Percentiles rank a stretch among this genome's conserved stretches.
These are phyloP conservation scores for Phytophthora pini DNA, from an alignment of 352 stramenopile genomes.

Conservation along the genomic window DNA sequence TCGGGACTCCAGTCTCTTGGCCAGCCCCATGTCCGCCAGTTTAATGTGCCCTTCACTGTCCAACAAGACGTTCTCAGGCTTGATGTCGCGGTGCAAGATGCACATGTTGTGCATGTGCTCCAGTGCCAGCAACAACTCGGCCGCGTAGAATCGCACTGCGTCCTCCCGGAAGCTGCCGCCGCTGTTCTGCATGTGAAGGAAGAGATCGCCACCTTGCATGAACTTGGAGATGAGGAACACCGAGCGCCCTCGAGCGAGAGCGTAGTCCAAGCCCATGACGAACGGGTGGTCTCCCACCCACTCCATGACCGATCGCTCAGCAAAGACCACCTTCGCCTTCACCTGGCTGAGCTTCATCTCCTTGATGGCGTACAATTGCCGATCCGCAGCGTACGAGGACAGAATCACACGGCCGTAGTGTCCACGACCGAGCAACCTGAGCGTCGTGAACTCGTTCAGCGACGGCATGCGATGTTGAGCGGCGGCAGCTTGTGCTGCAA, in stretches of 20 bases:
- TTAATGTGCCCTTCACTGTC: slow-evolving; percentile 91
- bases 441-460: slow-evolving; percentile 78
- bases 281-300: slow-evolving; percentile 94
- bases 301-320: slow-evolving; percentile 85
- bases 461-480: slow-evolving; percentile 67
- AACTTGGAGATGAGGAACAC: slow-evolving; percentile 99
- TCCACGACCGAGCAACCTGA: slow-evolving; percentile 83
- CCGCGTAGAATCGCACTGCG: slow-evolving; percentile 85
- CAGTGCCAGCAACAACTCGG: slow-evolving; percentile 80
- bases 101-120: slow-evolving; percentile 93
- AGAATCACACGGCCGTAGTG: slow-evolving; percentile 89
- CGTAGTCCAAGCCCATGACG: slow-evolving; percentile 97
- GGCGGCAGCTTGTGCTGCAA: slow-evolving; percentile 56
- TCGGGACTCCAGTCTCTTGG: slow-evolving; percentile 82
- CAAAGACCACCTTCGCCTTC: slow-evolving; percentile 88
- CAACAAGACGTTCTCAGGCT: slow-evolving; percentile 93
- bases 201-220: slow-evolving; percentile 97
- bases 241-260: slow-evolving; percentile 95
- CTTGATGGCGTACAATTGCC: slow-evolving; percentile 84
- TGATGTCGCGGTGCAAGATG: slow-evolving; percentile 94
- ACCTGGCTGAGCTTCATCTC: slow-evolving; percentile 92
- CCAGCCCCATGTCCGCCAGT: slow-evolving; percentile 92
- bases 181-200: slow-evolving; percentile 89
- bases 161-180: slow-evolving; percentile 81
- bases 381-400: slow-evolving; percentile 41